Evolutionary conservation across 2,329 filamentous ascomycete species (phyloP).

Genomic region (Alternaria rosae): DNA sequence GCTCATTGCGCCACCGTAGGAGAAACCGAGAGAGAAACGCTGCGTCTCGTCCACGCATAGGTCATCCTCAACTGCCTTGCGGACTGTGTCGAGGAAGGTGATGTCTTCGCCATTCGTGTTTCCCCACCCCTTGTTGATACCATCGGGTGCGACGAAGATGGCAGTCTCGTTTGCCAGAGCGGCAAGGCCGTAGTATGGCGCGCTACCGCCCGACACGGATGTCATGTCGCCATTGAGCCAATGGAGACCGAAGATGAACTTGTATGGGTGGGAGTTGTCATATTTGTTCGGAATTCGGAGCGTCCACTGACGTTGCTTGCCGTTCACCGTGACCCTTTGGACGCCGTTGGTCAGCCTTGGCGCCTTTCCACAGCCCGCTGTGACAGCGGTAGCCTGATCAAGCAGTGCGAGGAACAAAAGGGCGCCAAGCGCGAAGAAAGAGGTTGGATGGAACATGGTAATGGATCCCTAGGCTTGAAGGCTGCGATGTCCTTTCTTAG

Average conservation of each 20-base stretch:
- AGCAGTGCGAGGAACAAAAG: conserved; percentile 16
- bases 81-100: conserved; percentile 51
- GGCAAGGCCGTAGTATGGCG: conserved; percentile 53
- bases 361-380: conserved; percentile 25
- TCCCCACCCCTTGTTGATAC: conserved; percentile 51
- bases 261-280: conserved; percentile 49
- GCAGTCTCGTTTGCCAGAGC: conserved; percentile 46
- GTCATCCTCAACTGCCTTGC: conserved; percentile 48
- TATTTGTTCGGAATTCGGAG: conserved; percentile 50
- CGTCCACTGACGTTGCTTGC: conserved; percentile 23
- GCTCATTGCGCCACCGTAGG: conserved; percentile 56
- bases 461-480: neutral
- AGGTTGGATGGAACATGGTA: conserved; percentile 15
- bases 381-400: conserved; percentile 8
- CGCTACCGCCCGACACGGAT: conserved; percentile 40
- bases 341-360: conserved; percentile 18
- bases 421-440: conserved; percentile 14
- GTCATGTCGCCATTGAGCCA: conserved; percentile 51
- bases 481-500: neutral
- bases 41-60: conserved; percentile 55
- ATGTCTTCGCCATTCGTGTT: conserved; percentile 55
- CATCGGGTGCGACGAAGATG: conserved; percentile 56
- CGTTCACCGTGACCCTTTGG: conserved; percentile 30
- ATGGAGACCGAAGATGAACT: conserved; percentile 55
- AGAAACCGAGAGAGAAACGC: conserved; percentile 57